phyloP scores from a whole-genome alignment of 805 yeast genomes.

The Cephaloascus fragrans region DNA sequence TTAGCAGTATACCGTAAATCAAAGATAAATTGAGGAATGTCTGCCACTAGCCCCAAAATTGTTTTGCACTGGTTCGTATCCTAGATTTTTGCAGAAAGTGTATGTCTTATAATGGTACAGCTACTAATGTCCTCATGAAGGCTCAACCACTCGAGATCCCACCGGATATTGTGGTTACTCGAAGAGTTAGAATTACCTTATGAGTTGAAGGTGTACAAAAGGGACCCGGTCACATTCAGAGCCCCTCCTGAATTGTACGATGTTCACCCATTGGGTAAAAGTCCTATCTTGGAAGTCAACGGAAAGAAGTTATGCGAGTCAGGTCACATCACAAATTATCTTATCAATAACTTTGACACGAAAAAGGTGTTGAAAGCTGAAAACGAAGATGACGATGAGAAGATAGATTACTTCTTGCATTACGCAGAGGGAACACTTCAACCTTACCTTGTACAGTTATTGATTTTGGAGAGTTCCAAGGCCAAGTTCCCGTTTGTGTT shows the following conservation, averaged over 20 bases:
- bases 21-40: too few relatives aligned
- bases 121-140: slow-evolving; percentile 9
- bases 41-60: too few relatives aligned
- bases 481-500: slow-evolving; percentile 42
- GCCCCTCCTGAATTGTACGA: slow-evolving; percentile 35
- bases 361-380: slow-evolving; percentile 24
- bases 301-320: slow-evolving; percentile 43
- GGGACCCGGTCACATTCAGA: slow-evolving; percentile 35
- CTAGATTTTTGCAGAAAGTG: not conserved
- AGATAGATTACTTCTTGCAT: slow-evolving; percentile 42
- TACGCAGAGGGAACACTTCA: slow-evolving; percentile 57
- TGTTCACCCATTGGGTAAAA: slow-evolving; percentile 54
- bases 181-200: slow-evolving; percentile 50
- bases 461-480: slow-evolving; percentile 16
- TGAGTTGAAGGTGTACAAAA: slow-evolving; percentile 39
- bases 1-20: too few relatives aligned
- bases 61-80: not conserved
- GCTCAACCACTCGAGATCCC: slow-evolving; percentile 49
- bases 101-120: not conserved
- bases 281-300: slow-evolving; percentile 47
- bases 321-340: slow-evolving; percentile 46
- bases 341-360: slow-evolving; percentile 40
- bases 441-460: slow-evolving; percentile 28
- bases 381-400: slow-evolving; percentile 26
- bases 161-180: slow-evolving; percentile 54